Conservation (phyloP, 495 filamentous ascomycete species). For the Corynascus novoguineensis region DNA sequence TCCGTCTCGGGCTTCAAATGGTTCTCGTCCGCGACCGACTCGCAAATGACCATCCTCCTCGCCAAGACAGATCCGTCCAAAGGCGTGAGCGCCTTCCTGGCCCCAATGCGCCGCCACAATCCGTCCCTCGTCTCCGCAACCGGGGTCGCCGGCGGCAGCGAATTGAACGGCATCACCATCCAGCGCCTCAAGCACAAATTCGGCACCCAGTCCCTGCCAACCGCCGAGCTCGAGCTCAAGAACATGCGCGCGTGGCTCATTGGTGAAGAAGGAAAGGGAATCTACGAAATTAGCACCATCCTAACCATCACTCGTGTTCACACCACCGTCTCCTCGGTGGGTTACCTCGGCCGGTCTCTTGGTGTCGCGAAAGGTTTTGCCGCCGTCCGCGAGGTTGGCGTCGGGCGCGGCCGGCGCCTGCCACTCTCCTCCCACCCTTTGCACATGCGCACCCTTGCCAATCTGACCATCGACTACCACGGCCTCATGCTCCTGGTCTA, state of each 20-base stretch:
- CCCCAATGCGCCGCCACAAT: constrained; percentile 52
- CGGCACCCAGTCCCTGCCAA: constrained; percentile 63
- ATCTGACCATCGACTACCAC: constrained; percentile 42
- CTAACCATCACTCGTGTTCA: constrained; percentile 66
- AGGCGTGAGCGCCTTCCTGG: constrained; percentile 60
- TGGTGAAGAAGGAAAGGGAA: constrained; percentile 57
- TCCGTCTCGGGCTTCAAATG: constrained; percentile 66
- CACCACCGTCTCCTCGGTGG: constrained; percentile 52
- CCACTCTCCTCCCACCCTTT: constrained; percentile 51
- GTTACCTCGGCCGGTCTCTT: constrained; percentile 55
- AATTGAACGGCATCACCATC: constrained; percentile 62
- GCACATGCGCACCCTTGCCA: constrained; percentile 58
- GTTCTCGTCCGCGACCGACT: constrained; percentile 71
- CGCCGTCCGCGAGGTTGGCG: constrained; percentile 31
- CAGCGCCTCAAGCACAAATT: constrained; percentile 65
- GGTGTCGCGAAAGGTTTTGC: constrained; percentile 56
- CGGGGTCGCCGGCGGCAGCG: constrained; percentile 30
- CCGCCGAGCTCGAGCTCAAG: constrained; percentile 60
- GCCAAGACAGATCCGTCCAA: constrained; percentile 52
- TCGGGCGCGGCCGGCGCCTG: constrained; percentile 35
- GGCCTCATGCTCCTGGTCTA: constrained; percentile 55
- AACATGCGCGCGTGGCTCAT: constrained; percentile 60
- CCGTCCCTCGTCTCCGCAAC: constrained; percentile 26
- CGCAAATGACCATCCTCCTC: constrained; percentile 62
- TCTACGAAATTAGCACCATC: constrained; percentile 59